phyloP scores from a whole-genome alignment of 192 early-diverging fungal genomes.

The Linnemannia exigua region DNA sequence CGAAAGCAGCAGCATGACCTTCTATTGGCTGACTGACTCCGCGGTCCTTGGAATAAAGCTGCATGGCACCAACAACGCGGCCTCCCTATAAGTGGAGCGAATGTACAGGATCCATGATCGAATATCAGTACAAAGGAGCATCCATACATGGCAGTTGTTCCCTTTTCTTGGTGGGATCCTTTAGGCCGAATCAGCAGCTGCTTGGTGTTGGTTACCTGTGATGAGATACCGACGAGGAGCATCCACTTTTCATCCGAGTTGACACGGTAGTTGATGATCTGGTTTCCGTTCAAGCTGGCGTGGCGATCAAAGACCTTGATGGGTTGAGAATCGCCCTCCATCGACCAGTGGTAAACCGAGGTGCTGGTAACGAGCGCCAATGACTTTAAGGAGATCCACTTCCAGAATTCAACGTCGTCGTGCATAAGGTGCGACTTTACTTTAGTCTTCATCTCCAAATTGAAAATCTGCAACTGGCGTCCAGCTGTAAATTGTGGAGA shows the following conservation, averaged over 20 bases:
- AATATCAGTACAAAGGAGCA: not conserved
- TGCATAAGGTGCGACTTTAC: slow-evolving; percentile 93
- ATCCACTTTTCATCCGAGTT: slow-evolving; percentile 96
- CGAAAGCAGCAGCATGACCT: slow-evolving; percentile 97
- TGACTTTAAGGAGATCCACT: slow-evolving; percentile 91
- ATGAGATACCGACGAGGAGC: slow-evolving; percentile 96
- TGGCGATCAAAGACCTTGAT: slow-evolving; percentile 96
- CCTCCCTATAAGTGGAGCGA: slow-evolving; percentile 63
- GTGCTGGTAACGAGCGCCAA: slow-evolving; percentile 91
- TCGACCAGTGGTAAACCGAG: slow-evolving; percentile 97
- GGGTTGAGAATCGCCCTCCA: slow-evolving; percentile 90
- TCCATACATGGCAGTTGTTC: not conserved
- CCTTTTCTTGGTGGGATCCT: not conserved
- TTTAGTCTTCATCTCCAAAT: slow-evolving; percentile 96
- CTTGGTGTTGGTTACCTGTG: slow-evolving; percentile 63
- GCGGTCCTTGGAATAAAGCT: slow-evolving; percentile 95
- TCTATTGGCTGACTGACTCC: slow-evolving; percentile 95
- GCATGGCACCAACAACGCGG: slow-evolving; percentile 97
- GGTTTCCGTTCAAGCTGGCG: slow-evolving; percentile 82
- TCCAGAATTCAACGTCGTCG: slow-evolving; percentile 94
- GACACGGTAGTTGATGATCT: slow-evolving; percentile 97
- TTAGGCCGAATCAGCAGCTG: too few relatives aligned
- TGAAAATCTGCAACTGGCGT: slow-evolving; percentile 96
- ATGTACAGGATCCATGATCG: not conserved
- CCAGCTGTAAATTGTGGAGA: slow-evolving; percentile 69